phyloP scores from a whole-genome alignment of 2,329 filamentous ascomycete genomes.

The Aspergillus pseudoterreus region DNA sequence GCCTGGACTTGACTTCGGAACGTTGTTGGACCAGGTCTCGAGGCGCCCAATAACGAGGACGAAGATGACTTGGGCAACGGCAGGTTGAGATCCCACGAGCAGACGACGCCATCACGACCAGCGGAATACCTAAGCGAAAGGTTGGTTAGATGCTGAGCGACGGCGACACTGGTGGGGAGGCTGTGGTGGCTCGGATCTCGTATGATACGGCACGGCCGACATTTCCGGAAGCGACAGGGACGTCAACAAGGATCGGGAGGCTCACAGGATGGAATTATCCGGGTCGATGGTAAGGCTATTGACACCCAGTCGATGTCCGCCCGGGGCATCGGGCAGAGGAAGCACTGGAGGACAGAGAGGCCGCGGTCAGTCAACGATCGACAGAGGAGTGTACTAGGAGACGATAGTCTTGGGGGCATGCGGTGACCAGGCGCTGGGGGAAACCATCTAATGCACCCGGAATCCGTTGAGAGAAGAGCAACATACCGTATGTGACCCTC shows the following conservation, averaged over 20 bases:
- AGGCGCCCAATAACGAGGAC: constrained; percentile 12
- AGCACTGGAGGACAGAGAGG: constrained; percentile 51
- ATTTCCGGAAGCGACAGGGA: not conserved
- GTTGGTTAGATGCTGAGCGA: constrained; percentile 18
- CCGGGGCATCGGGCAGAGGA: constrained; percentile 68
- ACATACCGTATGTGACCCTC: constrained; percentile 67
- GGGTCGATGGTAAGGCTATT: constrained; percentile 89
- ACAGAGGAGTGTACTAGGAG: constrained; percentile 2
- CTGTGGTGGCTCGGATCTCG: not conserved
- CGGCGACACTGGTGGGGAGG: not conserved
- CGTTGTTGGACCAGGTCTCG: constrained; percentile 43
- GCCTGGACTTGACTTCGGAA: constrained; percentile 67
- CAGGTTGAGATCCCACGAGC: constrained; percentile 76
- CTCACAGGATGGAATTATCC: constrained; percentile 81
- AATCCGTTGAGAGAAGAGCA: not conserved
- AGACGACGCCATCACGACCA: constrained; percentile 90
- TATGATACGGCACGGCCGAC: not conserved
- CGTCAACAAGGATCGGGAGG: not conserved
- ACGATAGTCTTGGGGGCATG: not conserved
- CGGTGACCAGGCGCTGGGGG: too few species aligned
- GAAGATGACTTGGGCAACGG: constrained; percentile 31
- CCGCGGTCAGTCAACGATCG: constrained; percentile 6
- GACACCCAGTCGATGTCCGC: constrained; percentile 88
- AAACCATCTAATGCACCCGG: too few species aligned
- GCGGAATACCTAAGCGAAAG: constrained; percentile 72